Conservation (phyloP, 2,329 filamentous ascomycete species). For the Sporothrix phasma region DNA sequence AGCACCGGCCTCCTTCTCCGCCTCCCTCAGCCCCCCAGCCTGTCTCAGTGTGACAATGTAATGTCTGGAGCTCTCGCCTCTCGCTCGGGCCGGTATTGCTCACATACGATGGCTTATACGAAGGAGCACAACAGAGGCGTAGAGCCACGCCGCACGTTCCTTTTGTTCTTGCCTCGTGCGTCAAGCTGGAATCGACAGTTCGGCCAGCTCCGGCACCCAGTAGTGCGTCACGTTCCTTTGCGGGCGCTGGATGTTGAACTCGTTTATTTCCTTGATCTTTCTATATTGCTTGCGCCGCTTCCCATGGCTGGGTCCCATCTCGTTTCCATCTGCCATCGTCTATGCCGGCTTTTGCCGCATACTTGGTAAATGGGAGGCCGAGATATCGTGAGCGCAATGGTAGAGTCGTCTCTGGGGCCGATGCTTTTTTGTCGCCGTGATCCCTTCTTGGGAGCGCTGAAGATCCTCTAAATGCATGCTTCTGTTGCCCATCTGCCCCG, state of each 20-base stretch:
- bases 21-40: not conserved
- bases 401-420: not conserved
- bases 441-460: not conserved
- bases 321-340: not conserved
- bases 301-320: not conserved
- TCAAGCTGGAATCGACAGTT: not conserved
- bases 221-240: not conserved
- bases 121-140: not conserved
- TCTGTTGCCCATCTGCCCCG: too few species aligned
- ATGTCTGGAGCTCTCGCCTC: not conserved
- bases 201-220: not conserved
- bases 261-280: not conserved
- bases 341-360: not conserved
- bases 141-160: not conserved
- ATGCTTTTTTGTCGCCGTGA: too few species aligned
- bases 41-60: slow-evolving; percentile 1
- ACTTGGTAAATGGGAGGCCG: not conserved
- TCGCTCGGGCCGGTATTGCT: not conserved
- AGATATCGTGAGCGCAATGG: not conserved
- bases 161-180: not conserved
- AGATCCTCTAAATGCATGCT: not conserved
- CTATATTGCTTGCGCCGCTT: not conserved
- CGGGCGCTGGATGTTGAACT: not conserved
- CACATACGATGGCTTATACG: not conserved
- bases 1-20: not conserved